A percentile compares a stretch with the other conserved stretches of the same genome.
These are phyloP conservation scores for Mycena sanguinolenta DNA, from an alignment of 768 basidiomycete species.

Conservation along the genomic window DNA sequence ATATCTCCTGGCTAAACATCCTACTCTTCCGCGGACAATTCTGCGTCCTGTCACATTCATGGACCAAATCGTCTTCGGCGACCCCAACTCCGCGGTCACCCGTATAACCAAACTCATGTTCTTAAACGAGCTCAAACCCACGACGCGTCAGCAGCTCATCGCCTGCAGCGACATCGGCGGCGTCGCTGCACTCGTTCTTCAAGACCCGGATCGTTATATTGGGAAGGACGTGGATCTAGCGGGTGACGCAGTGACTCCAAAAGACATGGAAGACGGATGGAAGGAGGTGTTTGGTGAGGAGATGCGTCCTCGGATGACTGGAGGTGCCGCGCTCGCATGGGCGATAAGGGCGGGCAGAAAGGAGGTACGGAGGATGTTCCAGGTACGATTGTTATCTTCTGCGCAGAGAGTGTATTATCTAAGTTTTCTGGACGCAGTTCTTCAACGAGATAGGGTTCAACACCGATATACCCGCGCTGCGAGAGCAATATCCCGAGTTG, in stretches of 20 bases:
- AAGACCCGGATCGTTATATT: conserved; percentile 14
- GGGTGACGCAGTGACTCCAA: conserved; percentile 21
- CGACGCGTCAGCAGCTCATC: conserved; percentile 19
- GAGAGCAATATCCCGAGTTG: conserved; percentile 26
- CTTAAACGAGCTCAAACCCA: conserved; percentile 24
- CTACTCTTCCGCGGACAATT: conserved; percentile 24
- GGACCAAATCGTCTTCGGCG: conserved; percentile 22
- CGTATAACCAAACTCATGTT: conserved; percentile 14
- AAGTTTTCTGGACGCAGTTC: neutral
- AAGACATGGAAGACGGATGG: conserved; percentile 29
- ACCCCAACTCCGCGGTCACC: neutral
- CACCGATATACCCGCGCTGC: conserved; percentile 28
- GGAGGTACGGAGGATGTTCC: conserved; percentile 34
- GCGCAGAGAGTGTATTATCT: neutral
- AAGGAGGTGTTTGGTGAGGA: conserved; percentile 30
- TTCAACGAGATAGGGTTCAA: conserved; percentile 34
- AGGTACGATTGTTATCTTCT: conserved; percentile 1
- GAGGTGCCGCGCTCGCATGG: conserved; percentile 10
- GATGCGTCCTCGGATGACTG: conserved; percentile 23
- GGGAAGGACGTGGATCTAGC: conserved; percentile 28
- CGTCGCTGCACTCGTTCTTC: conserved; percentile 16
- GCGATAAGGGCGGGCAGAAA: conserved; percentile 11
- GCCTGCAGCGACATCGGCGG: conserved; percentile 27
- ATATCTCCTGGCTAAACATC: conserved; percentile 12
- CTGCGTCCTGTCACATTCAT: conserved; percentile 34